Percentiles rank a stretch among this genome's conserved stretches.
Evolutionary conservation across 805 yeast species (phyloP).

Genomic region (Kluyveromyces wickerhamii): DNA sequence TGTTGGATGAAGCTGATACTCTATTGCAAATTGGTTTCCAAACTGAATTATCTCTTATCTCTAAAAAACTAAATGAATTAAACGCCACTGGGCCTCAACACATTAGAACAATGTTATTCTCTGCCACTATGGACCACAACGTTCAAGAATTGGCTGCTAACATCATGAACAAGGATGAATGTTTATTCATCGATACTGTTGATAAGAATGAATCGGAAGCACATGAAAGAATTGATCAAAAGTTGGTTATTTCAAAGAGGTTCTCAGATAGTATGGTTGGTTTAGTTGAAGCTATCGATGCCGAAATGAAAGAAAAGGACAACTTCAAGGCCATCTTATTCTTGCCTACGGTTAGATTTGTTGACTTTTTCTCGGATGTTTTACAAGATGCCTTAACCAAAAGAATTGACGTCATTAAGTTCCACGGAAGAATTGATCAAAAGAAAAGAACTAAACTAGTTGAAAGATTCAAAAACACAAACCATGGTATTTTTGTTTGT

Average conservation of each 20-base stretch:
- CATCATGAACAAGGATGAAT: constrained; percentile 45
- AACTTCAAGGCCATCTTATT: constrained; percentile 75
- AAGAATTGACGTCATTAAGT: constrained; percentile 29
- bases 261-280: constrained; percentile 54
- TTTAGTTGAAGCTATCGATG: constrained; percentile 43
- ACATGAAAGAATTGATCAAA: constrained; percentile 71
- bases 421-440: constrained; percentile 76
- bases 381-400: constrained; percentile 29
- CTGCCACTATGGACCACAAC: constrained; percentile 75
- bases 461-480: constrained; percentile 40
- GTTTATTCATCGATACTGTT: constrained; percentile 64
- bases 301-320: constrained; percentile 29
- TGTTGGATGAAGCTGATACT: constrained; percentile 90
- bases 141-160: constrained; percentile 58
- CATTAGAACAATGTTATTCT: constrained; percentile 66
- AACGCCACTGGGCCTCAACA: constrained; percentile 27
- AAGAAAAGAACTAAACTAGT: constrained; percentile 55
- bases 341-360: constrained; percentile 67
- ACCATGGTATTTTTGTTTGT: constrained; percentile 57
- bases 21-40: constrained; percentile 75
- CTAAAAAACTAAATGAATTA: constrained; percentile 36
- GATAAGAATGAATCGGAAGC: constrained; percentile 65
- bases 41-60: constrained; percentile 52
- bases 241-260: constrained; percentile 44
- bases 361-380: constrained; percentile 45